Base-by-base conservation (phyloP, 2,329 filamentous ascomycete genomes). In the Kalmusia sp. region DNA sequence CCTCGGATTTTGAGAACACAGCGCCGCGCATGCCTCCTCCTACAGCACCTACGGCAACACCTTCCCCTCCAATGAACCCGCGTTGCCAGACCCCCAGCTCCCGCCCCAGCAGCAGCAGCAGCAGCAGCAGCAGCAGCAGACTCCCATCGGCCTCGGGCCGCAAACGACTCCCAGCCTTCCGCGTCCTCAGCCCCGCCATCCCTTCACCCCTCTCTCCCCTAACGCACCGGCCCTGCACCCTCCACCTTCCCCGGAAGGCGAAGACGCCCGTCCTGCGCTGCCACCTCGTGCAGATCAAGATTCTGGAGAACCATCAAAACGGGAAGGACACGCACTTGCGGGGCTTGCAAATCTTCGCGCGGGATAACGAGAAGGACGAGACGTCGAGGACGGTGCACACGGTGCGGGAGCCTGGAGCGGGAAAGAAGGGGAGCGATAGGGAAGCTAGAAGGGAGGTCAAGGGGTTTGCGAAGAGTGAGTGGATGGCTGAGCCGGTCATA, bases 271-370 rank as follows among this genome's bases (percentile, higher is more conserved):
- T 93, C 1, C 84, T 98, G 15, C 87, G 93, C 55, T 92, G 91
- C 14, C 96, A 93, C 77, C 86, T 98, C 25, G 82, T 99, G 24
- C 93, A 98, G 74, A 87, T 98, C 68, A 87, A 90, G 62, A 88
- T 99, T 43, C 84, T 93, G 46, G 95, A 98, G 77, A 99, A 99
- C 70, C 95, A 99, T 73, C 95, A 99, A 77, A 99, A 99, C 73
- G 95, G 95, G 59, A 99, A 99, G 74, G 95, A 99, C 72, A 99
- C 95, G n/a, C 95, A 99, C 79, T 84, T 99, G 21, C 84, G 95
- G 14, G 93, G 92, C 2, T 84, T 99, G 73, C 96, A 96, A 77
- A 89, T 98, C 8, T 99, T 87, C 67, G 82, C 85, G 3, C 63
- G 71, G 46, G 80, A 82, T 39, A 64, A 65, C 6, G 70, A 72